Conservation (phyloP, 805 yeast species). For the Schwanniomyces occidentalis region DNA sequence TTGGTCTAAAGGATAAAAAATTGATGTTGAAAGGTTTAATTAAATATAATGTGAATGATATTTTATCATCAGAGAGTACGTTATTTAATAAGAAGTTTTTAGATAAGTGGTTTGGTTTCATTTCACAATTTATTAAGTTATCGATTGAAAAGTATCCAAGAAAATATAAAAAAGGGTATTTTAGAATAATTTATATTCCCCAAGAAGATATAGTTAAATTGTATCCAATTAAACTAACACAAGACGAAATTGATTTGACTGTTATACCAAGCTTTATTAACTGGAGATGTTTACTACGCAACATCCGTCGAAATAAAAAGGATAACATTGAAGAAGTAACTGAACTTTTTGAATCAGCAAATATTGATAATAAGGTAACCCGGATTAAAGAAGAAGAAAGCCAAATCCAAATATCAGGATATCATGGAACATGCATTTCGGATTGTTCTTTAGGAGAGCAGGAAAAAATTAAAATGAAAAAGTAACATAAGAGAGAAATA, state of each 20-base stretch:
- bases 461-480: too few relatives aligned
- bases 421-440: too few relatives aligned
- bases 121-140: slow-evolving; percentile 5
- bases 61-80: background rate
- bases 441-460: too few relatives aligned
- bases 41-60: slow-evolving; percentile 3
- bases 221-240: slow-evolving; percentile 2
- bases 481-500: too few relatives aligned
- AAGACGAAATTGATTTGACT: slow-evolving; percentile 2
- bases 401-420: too few relatives aligned
- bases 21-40: slow-evolving; percentile 4
- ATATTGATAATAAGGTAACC: too few relatives aligned
- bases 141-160: background rate
- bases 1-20: slow-evolving; percentile 9
- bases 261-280: slow-evolving; percentile 7
- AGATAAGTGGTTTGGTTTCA: slow-evolving; percentile 10
- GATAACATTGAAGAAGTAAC: background rate
- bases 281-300: slow-evolving; percentile 1
- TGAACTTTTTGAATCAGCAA: background rate
- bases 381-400: too few relatives aligned
- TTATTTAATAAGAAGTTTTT: background rate
- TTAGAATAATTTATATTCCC: slow-evolving; percentile 1
- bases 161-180: slow-evolving; percentile 1
- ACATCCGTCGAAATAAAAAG: background rate
- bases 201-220: slow-evolving; percentile 5